Conservation (phyloP, 2,329 filamentous ascomycete genomes). For the Nemania bipapillata region DNA sequence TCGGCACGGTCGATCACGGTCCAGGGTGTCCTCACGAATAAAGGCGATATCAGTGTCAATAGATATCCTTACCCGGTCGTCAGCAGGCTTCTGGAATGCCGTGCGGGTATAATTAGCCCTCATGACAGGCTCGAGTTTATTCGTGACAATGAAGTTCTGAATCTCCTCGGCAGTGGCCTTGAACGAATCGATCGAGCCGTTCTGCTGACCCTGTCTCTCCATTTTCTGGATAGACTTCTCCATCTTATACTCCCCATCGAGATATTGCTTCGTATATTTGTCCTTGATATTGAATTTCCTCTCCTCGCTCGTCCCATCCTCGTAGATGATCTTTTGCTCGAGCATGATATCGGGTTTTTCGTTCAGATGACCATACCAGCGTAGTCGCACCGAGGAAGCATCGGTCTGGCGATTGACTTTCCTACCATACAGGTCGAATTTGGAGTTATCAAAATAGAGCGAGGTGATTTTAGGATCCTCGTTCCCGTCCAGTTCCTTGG, state of each 20-base stretch:
- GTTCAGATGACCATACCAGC: conserved; percentile 89
- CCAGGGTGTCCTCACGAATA: conserved; percentile 81
- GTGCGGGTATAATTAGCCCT: conserved; percentile 94
- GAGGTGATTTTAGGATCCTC: conserved; percentile 93
- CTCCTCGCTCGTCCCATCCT: conserved; percentile 81
- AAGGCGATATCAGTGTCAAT: conserved; percentile 93
- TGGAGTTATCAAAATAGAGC: conserved; percentile 90
- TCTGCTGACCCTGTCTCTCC: conserved; percentile 76
- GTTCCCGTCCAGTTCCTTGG: conserved; percentile 81
- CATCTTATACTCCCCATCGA: conserved; percentile 88
- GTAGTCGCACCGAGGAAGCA: conserved; percentile 82
- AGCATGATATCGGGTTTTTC: conserved; percentile 82
- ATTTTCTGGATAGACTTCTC: conserved; percentile 91
- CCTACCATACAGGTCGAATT: conserved; percentile 85
- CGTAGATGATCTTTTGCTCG: conserved; percentile 87
- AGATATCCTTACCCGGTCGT: conserved; percentile 88
- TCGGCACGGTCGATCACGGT: conserved; percentile 84
- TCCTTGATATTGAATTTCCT: conserved; percentile 87
- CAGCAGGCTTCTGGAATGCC: conserved; percentile 94
- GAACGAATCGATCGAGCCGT: conserved; percentile 74
- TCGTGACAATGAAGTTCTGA: conserved; percentile 80
- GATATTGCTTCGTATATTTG: conserved; percentile 89
- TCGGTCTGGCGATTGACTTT: conserved; percentile 82
- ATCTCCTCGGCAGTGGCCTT: conserved; percentile 79
- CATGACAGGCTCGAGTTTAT: conserved; percentile 83